Evolutionary conservation across 306 rosid genomes (phyloP).

Genomic region (Ormosia semicastrata): DNA sequence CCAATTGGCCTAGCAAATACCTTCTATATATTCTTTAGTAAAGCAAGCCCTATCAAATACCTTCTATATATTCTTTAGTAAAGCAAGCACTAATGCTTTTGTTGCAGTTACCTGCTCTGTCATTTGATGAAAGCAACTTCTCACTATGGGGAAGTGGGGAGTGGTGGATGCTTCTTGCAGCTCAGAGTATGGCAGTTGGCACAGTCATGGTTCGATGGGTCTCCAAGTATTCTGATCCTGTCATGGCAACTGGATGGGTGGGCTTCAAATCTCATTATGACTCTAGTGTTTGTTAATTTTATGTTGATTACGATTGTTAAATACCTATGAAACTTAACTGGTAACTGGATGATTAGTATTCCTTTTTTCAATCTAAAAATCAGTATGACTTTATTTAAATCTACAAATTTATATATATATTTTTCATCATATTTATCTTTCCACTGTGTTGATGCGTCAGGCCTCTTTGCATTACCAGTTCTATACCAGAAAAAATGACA

Average conservation of each 20-base stretch:
- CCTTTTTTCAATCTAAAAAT: not conserved
- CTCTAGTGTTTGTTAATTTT: not conserved
- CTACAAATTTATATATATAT: not conserved
- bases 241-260: conserved; percentile 99
- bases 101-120: conserved; percentile 66
- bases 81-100: not conserved
- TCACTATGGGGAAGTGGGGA: conserved; percentile 98
- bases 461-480: not conserved
- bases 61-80: not conserved
- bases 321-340: not conserved
- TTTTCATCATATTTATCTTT: not conserved
- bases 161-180: conserved; percentile 99
- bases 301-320: conserved; percentile 14
- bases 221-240: conserved; percentile 88
- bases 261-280: conserved; percentile 27
- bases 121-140: conserved; percentile 62
- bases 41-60: not conserved
- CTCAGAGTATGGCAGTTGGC: conserved; percentile 98
- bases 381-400: not conserved
- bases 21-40: not conserved
- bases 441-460: not conserved
- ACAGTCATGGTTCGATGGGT: conserved; percentile 99
- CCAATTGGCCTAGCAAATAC: not conserved
- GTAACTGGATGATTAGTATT: not conserved
- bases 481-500: not conserved